These are phyloP conservation scores for Abrus pulchellus DNA, from an alignment of 306 rosid genomes.

Conservation along the genomic window DNA sequence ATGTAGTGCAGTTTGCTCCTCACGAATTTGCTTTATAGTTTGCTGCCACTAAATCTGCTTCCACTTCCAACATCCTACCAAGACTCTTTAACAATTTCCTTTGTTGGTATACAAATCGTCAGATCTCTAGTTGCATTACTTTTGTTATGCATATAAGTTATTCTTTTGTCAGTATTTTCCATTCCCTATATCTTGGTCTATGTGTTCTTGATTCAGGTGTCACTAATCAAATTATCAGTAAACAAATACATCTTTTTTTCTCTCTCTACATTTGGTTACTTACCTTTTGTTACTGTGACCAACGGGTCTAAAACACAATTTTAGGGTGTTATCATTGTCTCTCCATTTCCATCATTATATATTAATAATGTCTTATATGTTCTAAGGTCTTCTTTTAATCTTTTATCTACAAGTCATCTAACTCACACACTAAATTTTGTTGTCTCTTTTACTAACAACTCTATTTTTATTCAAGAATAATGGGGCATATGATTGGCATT, in stretches of 20 bases:
- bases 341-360: accelerated
- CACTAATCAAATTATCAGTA: too few species aligned
- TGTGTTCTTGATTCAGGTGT: too few species aligned
- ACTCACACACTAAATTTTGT: not conserved
- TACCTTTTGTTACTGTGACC: not conserved
- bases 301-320: not conserved
- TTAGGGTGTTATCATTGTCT: not conserved
- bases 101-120: too few species aligned
- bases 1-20: too few species aligned
- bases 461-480: not conserved
- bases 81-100: too few species aligned
- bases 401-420: not conserved
- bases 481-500: not conserved
- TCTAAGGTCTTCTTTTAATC: not conserved
- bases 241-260: not conserved
- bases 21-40: too few species aligned
- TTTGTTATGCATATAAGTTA: too few species aligned
- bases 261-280: not conserved
- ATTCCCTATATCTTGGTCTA: too few species aligned
- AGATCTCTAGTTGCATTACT: too few species aligned
- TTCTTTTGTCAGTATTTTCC: too few species aligned
- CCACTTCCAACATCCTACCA: too few species aligned
- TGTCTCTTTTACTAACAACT: not conserved
- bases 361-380: not conserved
- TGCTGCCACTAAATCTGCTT: too few species aligned